Evolutionary conservation across 2,329 filamentous ascomycete species (phyloP).

Genomic region (Cladophialophora bantiana): DNA sequence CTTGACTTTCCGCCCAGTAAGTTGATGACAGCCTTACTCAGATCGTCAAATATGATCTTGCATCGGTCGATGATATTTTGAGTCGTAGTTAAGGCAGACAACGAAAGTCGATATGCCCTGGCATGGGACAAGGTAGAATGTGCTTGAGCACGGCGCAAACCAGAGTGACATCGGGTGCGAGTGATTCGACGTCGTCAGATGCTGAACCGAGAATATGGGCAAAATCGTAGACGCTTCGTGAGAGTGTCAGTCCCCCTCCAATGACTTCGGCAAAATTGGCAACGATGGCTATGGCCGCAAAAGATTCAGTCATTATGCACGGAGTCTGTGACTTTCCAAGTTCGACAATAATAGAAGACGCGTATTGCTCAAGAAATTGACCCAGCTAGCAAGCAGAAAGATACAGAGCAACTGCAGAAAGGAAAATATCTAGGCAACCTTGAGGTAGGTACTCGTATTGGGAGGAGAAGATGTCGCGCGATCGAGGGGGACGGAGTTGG

Average conservation of each 20-base stretch:
- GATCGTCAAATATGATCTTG: constrained; percentile 6
- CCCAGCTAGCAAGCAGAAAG: too few relatives aligned
- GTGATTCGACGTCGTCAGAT: constrained; percentile 12
- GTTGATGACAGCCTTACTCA: background rate
- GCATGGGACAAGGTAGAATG: constrained; percentile 15
- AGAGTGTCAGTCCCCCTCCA: constrained; percentile 9
- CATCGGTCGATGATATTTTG: constrained; percentile 18
- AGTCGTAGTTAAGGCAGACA: constrained; percentile 13
- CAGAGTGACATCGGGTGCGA: constrained; percentile 19
- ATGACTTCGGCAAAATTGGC: constrained; percentile 16
- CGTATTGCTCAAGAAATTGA: background rate
- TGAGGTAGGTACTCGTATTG: too few relatives aligned
- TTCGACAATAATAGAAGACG: background rate
- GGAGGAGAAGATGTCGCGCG: too few relatives aligned
- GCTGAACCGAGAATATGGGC: constrained; percentile 16
- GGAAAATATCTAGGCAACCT: too few relatives aligned
- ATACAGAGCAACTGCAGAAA: too few relatives aligned
- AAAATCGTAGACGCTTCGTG: constrained; percentile 18
- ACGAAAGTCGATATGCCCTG: constrained; percentile 18
- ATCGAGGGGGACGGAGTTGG: too few relatives aligned
- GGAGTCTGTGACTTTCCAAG: background rate
- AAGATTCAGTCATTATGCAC: constrained; percentile 4
- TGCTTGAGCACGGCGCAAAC: constrained; percentile 20
- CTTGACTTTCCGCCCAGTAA: constrained; percentile 1
- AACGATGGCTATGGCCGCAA: constrained; percentile 2